A percentile compares a stretch with the other conserved stretches of the same genome.
Evolutionary conservation across 164 flowering plant genomes (phyloP).

Genomic region (Kingdonia uniflora): DNA sequence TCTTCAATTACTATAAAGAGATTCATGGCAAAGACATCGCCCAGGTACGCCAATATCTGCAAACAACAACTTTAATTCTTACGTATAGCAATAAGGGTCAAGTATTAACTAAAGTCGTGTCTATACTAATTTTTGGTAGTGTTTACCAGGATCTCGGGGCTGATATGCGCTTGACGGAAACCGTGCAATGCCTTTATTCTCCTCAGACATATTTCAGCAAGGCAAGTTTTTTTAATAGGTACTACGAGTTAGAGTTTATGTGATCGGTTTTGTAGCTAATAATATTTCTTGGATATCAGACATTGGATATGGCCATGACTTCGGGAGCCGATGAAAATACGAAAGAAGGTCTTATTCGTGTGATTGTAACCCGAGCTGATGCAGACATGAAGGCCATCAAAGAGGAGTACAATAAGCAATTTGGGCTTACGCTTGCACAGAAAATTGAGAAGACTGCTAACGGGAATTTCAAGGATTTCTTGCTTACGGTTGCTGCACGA

Average conservation of each 20-base stretch:
- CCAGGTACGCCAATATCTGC: constrained; percentile 25
- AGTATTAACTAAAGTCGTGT: neutral
- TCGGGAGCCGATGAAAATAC: constrained; percentile 33
- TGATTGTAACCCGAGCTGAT: constrained; percentile 56
- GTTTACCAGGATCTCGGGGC: constrained; percentile 40
- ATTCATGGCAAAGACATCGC: constrained; percentile 25
- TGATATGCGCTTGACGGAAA: constrained; percentile 22
- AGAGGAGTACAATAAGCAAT: constrained; percentile 31
- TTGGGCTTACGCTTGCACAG: constrained; percentile 33
- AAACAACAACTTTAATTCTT: neutral
- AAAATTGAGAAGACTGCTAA: constrained; percentile 36
- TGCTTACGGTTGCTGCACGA: constrained; percentile 49
- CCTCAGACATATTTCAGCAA: constrained; percentile 49
- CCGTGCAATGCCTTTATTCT: constrained; percentile 40
- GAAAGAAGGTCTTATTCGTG: constrained; percentile 55
- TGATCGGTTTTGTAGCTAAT: neutral
- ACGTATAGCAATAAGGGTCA: neutral
- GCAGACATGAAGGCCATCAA: constrained; percentile 44
- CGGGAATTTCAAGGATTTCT: constrained; percentile 65
- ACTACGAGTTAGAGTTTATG: neutral
- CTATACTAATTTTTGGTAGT: too few relatives aligned
- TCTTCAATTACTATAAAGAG: constrained; percentile 41
- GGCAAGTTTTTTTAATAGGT: constrained; percentile 20
- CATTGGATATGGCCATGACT: constrained; percentile 32
- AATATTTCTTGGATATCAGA: constrained; percentile 24